These are phyloP conservation scores for Fusarium caatingaense DNA, from an alignment of 2,329 filamentous ascomycete species.

Conservation along the genomic window DNA sequence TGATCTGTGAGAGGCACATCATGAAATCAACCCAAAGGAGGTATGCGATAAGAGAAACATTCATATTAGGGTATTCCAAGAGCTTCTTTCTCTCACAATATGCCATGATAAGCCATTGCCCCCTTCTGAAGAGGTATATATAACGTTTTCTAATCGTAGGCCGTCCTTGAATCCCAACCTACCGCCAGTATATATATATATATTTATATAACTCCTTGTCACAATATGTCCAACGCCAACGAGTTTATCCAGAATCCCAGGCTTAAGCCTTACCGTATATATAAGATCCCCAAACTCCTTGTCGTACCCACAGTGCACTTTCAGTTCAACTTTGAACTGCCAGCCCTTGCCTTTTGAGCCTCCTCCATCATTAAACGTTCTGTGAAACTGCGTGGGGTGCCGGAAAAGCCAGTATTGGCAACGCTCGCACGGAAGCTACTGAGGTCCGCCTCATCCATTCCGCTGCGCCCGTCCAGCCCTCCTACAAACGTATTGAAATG, in stretches of 20 bases:
- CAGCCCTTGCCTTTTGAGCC: conserved; percentile 49
- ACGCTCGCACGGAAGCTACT: conserved; percentile 58
- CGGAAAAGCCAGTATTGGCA: conserved; percentile 54
- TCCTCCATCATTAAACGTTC: conserved; percentile 63
- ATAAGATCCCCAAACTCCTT: conserved; percentile 43
- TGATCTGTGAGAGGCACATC: conserved; percentile 3
- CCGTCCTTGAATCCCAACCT: conserved; percentile 14
- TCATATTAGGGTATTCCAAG: conserved; percentile 5
- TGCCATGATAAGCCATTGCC: conserved; percentile 12
- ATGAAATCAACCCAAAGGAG: conserved; percentile 2
- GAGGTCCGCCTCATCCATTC: conserved; percentile 59
- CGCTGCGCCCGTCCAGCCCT: conserved; percentile 63
- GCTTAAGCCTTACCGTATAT: conserved; percentile 39
- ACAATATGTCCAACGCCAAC: conserved; percentile 47
- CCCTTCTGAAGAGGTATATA: conserved; percentile 28
- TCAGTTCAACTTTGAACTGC: conserved; percentile 35
- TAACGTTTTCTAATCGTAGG: conserved; percentile 26
- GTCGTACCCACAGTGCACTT: conserved; percentile 22
- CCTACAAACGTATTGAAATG: conserved; percentile 64
- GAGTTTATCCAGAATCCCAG: conserved; percentile 41
- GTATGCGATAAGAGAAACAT: neutral
- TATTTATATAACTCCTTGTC: conserved; percentile 37
- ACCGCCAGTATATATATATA: conserved; percentile 33
- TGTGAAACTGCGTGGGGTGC: conserved; percentile 60
- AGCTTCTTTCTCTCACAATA: conserved; percentile 1